Evolutionary conservation across 2,329 filamentous ascomycete species (phyloP), one percentile per base, ranked within the genome.

Genomic region (Simplicillium aogashimaense): DNA sequence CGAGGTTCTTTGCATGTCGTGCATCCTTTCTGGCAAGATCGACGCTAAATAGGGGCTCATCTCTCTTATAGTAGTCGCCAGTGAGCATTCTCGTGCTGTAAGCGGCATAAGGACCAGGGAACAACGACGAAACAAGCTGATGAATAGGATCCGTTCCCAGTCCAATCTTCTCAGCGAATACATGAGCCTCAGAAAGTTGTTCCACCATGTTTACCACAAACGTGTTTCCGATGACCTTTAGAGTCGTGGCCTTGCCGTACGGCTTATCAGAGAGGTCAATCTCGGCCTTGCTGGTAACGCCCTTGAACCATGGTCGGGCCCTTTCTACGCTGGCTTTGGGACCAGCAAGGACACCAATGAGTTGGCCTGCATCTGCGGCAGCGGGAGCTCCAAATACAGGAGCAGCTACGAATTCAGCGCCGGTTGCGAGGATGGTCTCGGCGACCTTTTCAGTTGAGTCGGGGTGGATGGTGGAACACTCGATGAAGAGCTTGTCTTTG

Each of bases 381-480:
- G 77, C 72, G 2, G 82, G 80, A 1, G 80, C 78, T 6, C 83
- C 83, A 52, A 88, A 88, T 4, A 89, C 77, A 14, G 72, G 72
- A 5, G 66, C 70, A 1, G 85, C 83, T 14, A 94, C 76, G 53
- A 94, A 94, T 31, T 79, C 69, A 3, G 74, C 86, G 6, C 83
- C 83, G 17, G 70, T 69, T 2, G 57, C 68, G 11, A 66, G 65
- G 44, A 83, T 65, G 18, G 61, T 66, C 49, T 76, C 67, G 18
- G 80, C 80, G 3, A 86, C 60, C 18, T 68, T 69, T 45, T 85
- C 75, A 2, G 84, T 85, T 4, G 84, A 87, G 41, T 89, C 82
- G 0, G 89, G 88, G 58, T 92, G 84, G 29, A 95, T 76, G 18
- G 88, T 95, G 3, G 86, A 92, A 69, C 83, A 89, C 55, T 95